Base-by-base conservation (phyloP, 2,329 filamentous ascomycete genomes). In the Phaeomoniella chlamydospora region DNA sequence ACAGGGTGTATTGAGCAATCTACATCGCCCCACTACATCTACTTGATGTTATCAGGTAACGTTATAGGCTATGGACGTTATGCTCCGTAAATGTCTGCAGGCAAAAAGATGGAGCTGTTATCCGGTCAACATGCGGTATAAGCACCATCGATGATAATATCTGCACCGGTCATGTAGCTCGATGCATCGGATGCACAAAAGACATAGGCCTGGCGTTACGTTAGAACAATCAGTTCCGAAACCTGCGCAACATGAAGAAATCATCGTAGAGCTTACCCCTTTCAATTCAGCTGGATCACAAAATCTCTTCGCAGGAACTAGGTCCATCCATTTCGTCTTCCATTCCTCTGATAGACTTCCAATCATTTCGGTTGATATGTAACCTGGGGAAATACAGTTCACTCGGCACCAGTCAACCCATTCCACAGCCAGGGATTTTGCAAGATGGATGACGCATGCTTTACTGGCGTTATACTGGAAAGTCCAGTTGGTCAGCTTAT, bases 61-160 rank as follows among this genome's bases (percentile, higher is more conserved):
- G n/a, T n/a, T n/a, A n/a, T n/a, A n/a, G n/a, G n/a, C n/a, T n/a
- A n/a, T n/a, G n/a, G n/a, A n/a, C n/a, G n/a, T n/a, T n/a, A n/a
- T n/a, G n/a, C n/a, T n/a, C n/a, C n/a, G n/a, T n/a, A n/a, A n/a
- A n/a, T n/a, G n/a, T n/a, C n/a, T n/a, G n/a, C n/a, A n/a, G n/a
- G n/a, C n/a, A n/a, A n/a, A n/a, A n/a, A n/a, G n/a, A n/a, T n/a
- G n/a, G n/a, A n/a, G n/a, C n/a, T n/a, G n/a, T n/a, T n/a, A n/a
- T n/a, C n/a, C n/a, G n/a, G n/a, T n/a, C n/a, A n/a, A n/a, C n/a
- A n/a, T n/a, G 18, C 52, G 29, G 54, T 59, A 47, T 68, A 69
- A 5, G 65, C 65, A 29, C 65, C 65, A 36, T 68, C 65, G 39
- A 68, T 60, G 33, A 61, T 46, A 32, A 68, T 44, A 40, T 68